phyloP scores from a whole-genome alignment of 345 rosid species.

The Eutrema yunnanense region DNA sequence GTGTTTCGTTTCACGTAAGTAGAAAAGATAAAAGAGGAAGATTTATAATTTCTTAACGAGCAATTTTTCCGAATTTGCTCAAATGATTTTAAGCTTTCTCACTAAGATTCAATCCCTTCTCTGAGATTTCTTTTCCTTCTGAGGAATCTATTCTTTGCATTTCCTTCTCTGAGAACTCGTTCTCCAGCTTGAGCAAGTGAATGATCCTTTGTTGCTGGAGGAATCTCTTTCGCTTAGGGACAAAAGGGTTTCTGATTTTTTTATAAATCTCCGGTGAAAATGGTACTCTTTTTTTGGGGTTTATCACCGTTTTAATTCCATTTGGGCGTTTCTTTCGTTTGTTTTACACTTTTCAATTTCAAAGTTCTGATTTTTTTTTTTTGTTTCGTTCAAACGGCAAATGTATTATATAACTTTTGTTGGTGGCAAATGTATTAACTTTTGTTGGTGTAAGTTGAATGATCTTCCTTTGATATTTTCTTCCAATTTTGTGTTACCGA shows the following conservation, averaged over 20 bases:
- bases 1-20: too few species aligned
- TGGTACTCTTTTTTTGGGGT: conserved; percentile 18
- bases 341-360: background rate
- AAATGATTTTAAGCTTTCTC: conserved; percentile 43
- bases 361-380: conserved; percentile 10
- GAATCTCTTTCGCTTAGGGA: conserved; percentile 48
- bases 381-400: background rate
- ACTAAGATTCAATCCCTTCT: background rate
- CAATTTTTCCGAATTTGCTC: conserved; percentile 8
- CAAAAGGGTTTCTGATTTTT: conserved; percentile 27
- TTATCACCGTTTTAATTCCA: background rate
- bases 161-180: background rate
- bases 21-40: conserved; percentile 13
- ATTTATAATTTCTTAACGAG: conserved; percentile 41
- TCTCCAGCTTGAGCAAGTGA: conserved; percentile 26
- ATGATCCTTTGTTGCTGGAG: conserved; percentile 30
- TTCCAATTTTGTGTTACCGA: background rate
- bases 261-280: conserved; percentile 9
- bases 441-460: background rate
- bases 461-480: background rate
- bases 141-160: conserved; percentile 11
- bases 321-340: background rate
- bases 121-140: background rate
- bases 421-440: background rate
- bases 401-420: background rate